A percentile compares a stretch with the other conserved stretches of the same genome.
phyloP scores from a whole-genome alignment of 176 grass and related monocot species.

The Elaeis guineensis region DNA sequence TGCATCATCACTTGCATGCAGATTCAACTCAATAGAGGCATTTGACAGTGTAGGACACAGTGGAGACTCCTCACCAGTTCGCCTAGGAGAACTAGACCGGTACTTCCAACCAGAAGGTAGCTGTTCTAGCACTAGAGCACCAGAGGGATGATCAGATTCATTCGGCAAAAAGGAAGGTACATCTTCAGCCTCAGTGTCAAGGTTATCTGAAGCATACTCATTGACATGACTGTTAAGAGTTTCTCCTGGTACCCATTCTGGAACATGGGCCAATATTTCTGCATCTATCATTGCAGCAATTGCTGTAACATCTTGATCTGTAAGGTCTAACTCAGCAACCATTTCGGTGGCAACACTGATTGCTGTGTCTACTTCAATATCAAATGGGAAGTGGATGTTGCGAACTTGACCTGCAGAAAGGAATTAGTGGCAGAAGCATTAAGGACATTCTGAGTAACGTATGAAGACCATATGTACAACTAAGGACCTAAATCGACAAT shows the following conservation, averaged over 20 bases:
- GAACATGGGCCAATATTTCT: constrained; percentile 55
- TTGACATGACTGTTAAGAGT: constrained; percentile 32
- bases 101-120: constrained; percentile 59
- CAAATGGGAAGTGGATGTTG: constrained; percentile 81
- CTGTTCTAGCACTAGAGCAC: constrained; percentile 38
- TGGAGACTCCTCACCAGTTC: constrained; percentile 20
- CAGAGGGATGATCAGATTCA: constrained; percentile 22
- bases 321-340: constrained; percentile 66
- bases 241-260: constrained; percentile 47
- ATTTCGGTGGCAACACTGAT: constrained; percentile 75
- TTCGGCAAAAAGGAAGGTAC: constrained; percentile 33
- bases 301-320: constrained; percentile 57
- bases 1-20: constrained; percentile 7
- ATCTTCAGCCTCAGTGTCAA: constrained; percentile 43
- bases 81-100: constrained; percentile 57
- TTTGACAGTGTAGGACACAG: not conserved
- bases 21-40: constrained; percentile 10
- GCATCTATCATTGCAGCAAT: constrained; percentile 73
- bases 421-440: constrained; percentile 1
- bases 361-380: constrained; percentile 65
- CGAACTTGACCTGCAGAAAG: constrained; percentile 43
- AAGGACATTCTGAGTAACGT: not conserved
- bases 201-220: constrained; percentile 29
- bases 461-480: no score
- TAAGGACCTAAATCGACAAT: not conserved